Conservation (phyloP, 116 monocot genomes). For the Thalassia testudinum region DNA sequence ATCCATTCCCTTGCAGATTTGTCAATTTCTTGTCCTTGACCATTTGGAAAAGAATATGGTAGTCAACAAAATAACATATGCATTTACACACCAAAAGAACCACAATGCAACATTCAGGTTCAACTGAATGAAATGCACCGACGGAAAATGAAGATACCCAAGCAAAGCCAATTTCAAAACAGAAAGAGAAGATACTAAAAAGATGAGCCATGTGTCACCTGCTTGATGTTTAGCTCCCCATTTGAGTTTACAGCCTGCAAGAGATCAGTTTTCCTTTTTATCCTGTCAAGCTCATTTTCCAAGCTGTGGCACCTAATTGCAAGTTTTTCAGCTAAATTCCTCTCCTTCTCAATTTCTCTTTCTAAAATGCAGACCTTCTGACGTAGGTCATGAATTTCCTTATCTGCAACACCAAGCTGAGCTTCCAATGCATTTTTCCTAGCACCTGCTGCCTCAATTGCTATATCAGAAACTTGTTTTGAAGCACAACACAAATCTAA, state of each 20-base stretch:
- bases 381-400: constrained; percentile 8
- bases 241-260: constrained; percentile 13
- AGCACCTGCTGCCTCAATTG: constrained; percentile 9
- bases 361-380: constrained; percentile 22
- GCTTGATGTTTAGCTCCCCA: constrained; percentile 39
- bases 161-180: no score
- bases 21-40: no score
- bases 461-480: constrained; percentile 6
- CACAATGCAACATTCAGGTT: no score
- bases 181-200: no score
- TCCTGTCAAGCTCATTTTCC: constrained; percentile 27
- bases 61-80: no score
- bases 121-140: no score
- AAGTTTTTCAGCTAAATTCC: constrained; percentile 12
- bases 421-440: constrained; percentile 13
- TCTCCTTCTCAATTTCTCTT: constrained; percentile 23
- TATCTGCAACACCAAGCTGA: constrained; percentile 22
- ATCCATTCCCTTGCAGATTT: no score
- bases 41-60: no score
- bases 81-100: no score
- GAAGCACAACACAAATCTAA: constrained; percentile 2
- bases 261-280: constrained; percentile 23
- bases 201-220: constrained; percentile 44
- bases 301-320: constrained; percentile 21
- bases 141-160: no score